These are phyloP conservation scores for Amaranthus tricolor DNA, from an alignment of 179 eudicot species.

Conservation along the genomic window DNA sequence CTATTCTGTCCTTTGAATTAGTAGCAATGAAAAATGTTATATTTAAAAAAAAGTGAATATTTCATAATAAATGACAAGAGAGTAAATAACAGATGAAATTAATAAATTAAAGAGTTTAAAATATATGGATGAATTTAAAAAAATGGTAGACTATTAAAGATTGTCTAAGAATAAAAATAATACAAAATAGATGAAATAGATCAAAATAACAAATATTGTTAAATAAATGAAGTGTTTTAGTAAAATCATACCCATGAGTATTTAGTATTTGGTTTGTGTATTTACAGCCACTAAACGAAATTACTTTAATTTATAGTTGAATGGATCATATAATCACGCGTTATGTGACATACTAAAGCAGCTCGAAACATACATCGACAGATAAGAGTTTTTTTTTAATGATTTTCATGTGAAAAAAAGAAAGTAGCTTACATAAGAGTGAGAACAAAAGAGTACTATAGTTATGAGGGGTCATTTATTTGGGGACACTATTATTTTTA, in stretches of 20 bases:
- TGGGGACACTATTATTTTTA: constrained; percentile 21
- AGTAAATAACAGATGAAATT: no score
- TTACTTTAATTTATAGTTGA: constrained; percentile 6
- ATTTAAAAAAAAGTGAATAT: no score
- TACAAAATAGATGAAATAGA: no score
- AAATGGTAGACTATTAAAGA: no score
- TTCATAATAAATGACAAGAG: no score
- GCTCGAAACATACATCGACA: constrained; percentile 23
- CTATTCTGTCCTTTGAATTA: no score
- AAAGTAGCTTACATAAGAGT: constrained; percentile 37
- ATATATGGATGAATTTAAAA: no score
- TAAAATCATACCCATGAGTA: constrained; percentile 21
- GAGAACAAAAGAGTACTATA: constrained; percentile 14
- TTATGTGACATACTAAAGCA: constrained; percentile 23
- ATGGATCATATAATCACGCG: constrained; percentile 34
- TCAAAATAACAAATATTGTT: no score
- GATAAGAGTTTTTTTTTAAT: constrained; percentile 23
- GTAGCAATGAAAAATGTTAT: no score
- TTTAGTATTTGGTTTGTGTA: constrained; percentile 18
- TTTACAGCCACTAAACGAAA: constrained; percentile 23
- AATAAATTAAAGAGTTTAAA: no score
- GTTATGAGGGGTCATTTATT: constrained; percentile 11
- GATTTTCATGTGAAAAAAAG: constrained; percentile 29
- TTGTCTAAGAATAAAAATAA: no score
- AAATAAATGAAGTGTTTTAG: background rate